Conservation (phyloP, 129 eudicot genomes). For the Smallanthus sonchifolius region DNA sequence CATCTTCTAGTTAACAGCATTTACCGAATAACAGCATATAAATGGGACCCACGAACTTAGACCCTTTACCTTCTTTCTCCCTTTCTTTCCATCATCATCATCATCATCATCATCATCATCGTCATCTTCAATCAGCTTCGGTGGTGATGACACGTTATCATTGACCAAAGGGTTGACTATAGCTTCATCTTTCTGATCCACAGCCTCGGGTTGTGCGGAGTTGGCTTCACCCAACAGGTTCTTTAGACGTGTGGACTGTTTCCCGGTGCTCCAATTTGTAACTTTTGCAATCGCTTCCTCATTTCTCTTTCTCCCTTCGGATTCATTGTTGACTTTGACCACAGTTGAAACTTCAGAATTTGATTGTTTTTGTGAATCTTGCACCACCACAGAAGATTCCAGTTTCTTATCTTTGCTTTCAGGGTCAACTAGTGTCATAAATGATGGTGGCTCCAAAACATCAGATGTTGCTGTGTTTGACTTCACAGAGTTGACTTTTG, state of each 20-base stretch:
- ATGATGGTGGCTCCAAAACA: constrained; percentile 47
- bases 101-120: too few relatives aligned
- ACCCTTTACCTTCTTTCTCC: constrained; percentile 52
- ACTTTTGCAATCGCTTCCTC: constrained; percentile 73
- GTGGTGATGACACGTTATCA: constrained; percentile 64
- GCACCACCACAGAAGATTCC: constrained; percentile 24
- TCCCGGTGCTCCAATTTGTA: constrained; percentile 54
- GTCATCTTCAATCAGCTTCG: constrained; percentile 51
- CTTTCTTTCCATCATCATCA: constrained; percentile 68
- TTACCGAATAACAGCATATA: constrained; percentile 75
- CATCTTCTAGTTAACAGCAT: constrained; percentile 32
- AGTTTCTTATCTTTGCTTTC: constrained; percentile 26
- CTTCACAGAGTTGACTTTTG: constrained; percentile 32
- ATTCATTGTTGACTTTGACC: constrained; percentile 49
- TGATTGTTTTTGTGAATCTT: constrained; percentile 28
- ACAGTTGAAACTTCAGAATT: constrained; percentile 28
- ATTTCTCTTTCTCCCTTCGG: constrained; percentile 56
- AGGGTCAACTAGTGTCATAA: constrained; percentile 43
- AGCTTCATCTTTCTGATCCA: constrained; percentile 33
- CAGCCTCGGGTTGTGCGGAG: constrained; percentile 29
- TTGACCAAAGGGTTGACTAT: constrained; percentile 22
- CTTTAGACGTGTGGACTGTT: constrained; percentile 53
- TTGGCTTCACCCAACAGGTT: constrained; percentile 59
- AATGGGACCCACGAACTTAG: constrained; percentile 72
- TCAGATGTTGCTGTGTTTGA: constrained; percentile 31